Evolutionary conservation across 257 asterid species (phyloP), one percentile per base, ranked within the genome.

Genomic region (Primulina tabacum): DNA sequence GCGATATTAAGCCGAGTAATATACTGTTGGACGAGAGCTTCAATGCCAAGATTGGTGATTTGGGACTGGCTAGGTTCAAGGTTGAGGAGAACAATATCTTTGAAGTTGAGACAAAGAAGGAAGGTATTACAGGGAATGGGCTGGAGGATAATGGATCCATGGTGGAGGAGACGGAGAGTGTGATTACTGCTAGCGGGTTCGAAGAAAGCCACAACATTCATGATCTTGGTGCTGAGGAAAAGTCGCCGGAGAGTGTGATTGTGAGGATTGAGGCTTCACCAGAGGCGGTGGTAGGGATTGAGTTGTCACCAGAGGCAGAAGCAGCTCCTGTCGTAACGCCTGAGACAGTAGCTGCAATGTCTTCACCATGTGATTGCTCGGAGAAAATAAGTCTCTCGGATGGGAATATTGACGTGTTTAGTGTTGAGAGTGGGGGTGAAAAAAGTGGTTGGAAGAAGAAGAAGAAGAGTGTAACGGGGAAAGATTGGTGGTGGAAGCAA

Each of bases 401-500:
- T 65, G 88, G 81, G 26, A 90, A 81, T 81, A 82, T 85, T 35
- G 96, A 90, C 67, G 68, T 77, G 81, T 77, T 72, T 21, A 90
- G 95, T 64, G 75, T 78, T 37, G 92, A 78, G 18, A 90, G 96
- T 70, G 90, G 81, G 57, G 85, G 84, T 14, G 95, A 86, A 32
- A 74, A 47, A 43, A 79, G 85, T 35, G 82, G 60, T 64, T 80
- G 80, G 85, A 86, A 78, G 77, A 86, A 85, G 86, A 85, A 85
- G 84, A 88, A 91, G 84, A 91, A 76, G 81, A 87, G 91, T 69
- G 10, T 79, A 59, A 61, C 95, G 0, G 96, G 97, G 40, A 91
- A 77, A 75, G 99, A 91, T 76, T 94, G 99, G 99, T 94, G 99
- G 99, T 94, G 99, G 99, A 94, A 94, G 83, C 99, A 91, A 77